phyloP scores from a whole-genome alignment of 2,329 filamentous ascomycete genomes.

The Fusarium chaquense region DNA sequence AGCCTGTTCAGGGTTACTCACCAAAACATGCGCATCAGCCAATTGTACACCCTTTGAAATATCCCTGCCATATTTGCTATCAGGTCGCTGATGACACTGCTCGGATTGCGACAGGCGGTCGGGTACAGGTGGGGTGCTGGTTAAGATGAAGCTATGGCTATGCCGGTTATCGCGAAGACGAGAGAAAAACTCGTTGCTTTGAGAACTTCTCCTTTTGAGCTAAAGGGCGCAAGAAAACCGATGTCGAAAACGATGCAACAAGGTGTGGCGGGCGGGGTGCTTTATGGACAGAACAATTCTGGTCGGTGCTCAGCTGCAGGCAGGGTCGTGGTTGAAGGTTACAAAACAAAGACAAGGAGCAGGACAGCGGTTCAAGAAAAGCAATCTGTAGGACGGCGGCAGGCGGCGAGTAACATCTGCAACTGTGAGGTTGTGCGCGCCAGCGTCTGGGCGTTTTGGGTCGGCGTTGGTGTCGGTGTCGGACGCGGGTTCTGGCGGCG shows the following conservation, averaged over 20 bases:
- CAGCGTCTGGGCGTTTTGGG: slow-evolving; percentile 46
- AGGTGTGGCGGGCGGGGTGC: slow-evolving; percentile 46
- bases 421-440: slow-evolving; percentile 46
- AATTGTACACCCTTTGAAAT: slow-evolving; percentile 97
- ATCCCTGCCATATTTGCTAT: slow-evolving; percentile 80
- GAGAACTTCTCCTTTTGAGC: slow-evolving; percentile 15
- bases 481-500: slow-evolving; percentile 41
- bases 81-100: slow-evolving; percentile 36
- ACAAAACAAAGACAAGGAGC: slow-evolving; percentile 36
- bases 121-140: slow-evolving; percentile 45
- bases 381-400: slow-evolving; percentile 47
- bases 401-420: slow-evolving; percentile 49
- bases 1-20: slow-evolving; percentile 60
- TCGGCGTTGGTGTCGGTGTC: slow-evolving; percentile 38
- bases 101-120: slow-evolving; percentile 43
- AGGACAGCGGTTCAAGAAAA: slow-evolving; percentile 44
- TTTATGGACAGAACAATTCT: slow-evolving; percentile 47
- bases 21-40: slow-evolving; percentile 98
- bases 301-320: slow-evolving; percentile 47
- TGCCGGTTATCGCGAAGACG: slow-evolving; percentile 25
- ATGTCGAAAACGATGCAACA: slow-evolving; percentile 36
- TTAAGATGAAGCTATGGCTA: slow-evolving; percentile 34
- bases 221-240: slow-evolving; percentile 30
- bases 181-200: slow-evolving; percentile 22
- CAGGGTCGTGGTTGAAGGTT: slow-evolving; percentile 37